Evolutionary conservation across 305 asterid species (phyloP).

Genomic region (Coffea humblotiana): DNA sequence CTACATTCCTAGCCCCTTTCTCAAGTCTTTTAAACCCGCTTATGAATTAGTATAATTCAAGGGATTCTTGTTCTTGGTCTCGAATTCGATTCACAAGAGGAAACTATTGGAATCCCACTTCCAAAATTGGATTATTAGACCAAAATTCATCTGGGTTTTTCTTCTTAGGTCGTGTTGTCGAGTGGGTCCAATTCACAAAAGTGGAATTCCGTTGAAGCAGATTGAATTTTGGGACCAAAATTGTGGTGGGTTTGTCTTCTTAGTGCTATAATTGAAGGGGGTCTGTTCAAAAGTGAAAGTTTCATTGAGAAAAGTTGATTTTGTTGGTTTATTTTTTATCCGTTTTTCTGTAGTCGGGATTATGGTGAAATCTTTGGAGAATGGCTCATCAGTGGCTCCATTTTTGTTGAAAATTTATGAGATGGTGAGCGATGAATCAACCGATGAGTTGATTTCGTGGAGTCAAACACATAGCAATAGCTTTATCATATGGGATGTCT

Average conservation of each 20-base stretch:
- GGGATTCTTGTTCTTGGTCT: neutral
- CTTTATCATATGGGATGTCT: slow-evolving; percentile 74
- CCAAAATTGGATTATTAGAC: neutral
- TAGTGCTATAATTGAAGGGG: neutral
- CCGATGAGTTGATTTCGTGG: slow-evolving; percentile 84
- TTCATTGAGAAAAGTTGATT: neutral
- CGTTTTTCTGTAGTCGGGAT: slow-evolving; percentile 10
- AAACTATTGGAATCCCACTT: neutral
- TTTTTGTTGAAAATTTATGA: slow-evolving; percentile 84
- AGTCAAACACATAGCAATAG: slow-evolving; percentile 53
- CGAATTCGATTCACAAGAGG: neutral
- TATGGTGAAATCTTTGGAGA: slow-evolving; percentile 84
- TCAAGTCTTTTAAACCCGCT: neutral
- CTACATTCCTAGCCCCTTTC: slow-evolving; percentile 1
- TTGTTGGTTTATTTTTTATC: neutral
- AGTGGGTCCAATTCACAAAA: neutral
- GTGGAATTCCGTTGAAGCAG: neutral
- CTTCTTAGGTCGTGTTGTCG: neutral
- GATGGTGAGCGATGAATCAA: slow-evolving; percentile 82
- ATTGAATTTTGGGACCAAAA: slow-evolving; percentile 5
- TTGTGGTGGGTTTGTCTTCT: slow-evolving; percentile 9
- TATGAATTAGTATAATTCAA: neutral
- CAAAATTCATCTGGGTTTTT: neutral
- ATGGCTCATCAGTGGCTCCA: slow-evolving; percentile 74
- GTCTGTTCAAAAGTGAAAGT: too few species aligned